Conservation (phyloP, 1,139 yeast species). For the Saccharomyces hybrid region DNA sequence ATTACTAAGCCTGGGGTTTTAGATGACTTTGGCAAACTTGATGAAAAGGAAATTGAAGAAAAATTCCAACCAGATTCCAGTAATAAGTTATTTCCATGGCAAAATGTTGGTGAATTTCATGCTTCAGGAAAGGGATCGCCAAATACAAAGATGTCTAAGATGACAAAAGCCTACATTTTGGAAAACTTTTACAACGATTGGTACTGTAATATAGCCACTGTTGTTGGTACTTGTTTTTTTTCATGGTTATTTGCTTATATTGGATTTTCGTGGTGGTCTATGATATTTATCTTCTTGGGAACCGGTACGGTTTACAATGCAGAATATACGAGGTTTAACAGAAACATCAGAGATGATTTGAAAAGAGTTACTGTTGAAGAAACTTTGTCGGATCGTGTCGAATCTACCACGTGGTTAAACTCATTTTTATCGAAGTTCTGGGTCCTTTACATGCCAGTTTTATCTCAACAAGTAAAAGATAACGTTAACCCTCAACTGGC, state of each 20-base stretch:
- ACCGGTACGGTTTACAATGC: constrained; percentile 60
- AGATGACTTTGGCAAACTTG: constrained; percentile 9
- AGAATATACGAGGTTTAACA: constrained; percentile 66
- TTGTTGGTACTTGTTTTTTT: constrained; percentile 65
- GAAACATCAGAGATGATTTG: constrained; percentile 69
- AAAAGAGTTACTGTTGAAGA: constrained; percentile 53
- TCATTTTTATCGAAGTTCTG: constrained; percentile 70
- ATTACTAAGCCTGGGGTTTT: constrained; percentile 22
- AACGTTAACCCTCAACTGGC: constrained; percentile 59
- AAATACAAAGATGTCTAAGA: constrained; percentile 26
- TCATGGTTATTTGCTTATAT: constrained; percentile 59
- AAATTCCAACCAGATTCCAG: constrained; percentile 10
- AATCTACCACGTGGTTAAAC: constrained; percentile 76
- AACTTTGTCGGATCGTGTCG: constrained; percentile 52
- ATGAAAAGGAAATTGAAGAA: constrained; percentile 11
- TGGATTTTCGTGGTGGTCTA: constrained; percentile 39
- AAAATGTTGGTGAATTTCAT: constrained; percentile 36
- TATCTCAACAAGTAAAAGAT: constrained; percentile 63
- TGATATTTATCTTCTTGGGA: constrained; percentile 50
- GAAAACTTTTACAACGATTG: constrained; percentile 67
- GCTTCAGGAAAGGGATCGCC: constrained; percentile 24
- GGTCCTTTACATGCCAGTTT: constrained; percentile 81
- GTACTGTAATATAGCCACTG: constrained; percentile 58
- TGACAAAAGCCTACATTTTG: constrained; percentile 50
- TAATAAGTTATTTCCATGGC: constrained; percentile 36